These are phyloP conservation scores for Aspergillus olivimuriae DNA, from an alignment of 495 filamentous ascomycete species.

Conservation along the genomic window DNA sequence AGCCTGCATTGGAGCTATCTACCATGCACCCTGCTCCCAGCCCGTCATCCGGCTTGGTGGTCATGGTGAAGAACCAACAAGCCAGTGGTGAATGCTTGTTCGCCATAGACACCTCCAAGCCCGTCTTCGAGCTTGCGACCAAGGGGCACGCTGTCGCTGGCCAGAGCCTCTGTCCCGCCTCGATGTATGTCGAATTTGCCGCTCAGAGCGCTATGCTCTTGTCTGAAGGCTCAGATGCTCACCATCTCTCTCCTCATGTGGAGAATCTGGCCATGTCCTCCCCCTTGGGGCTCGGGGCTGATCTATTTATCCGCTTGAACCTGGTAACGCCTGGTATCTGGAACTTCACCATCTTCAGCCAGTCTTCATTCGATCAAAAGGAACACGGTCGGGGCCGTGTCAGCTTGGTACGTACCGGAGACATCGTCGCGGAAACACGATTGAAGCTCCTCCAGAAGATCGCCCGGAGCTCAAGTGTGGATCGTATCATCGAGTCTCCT, in stretches of 20 bases:
- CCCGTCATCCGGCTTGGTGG: not conserved
- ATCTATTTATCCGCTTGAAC: too few species aligned
- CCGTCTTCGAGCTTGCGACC: not conserved
- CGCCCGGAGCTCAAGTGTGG: not conserved
- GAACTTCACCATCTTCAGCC: too few species aligned
- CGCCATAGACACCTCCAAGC: not conserved
- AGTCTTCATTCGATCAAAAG: too few species aligned
- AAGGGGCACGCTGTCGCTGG: constrained; percentile 32
- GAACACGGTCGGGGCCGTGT: too few species aligned
- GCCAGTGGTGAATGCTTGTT: not conserved
- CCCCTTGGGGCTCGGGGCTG: too few species aligned
- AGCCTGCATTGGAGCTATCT: constrained; percentile 5
- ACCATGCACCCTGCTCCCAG: too few species aligned
- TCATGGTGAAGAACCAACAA: not conserved
- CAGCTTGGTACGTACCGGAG: too few species aligned
- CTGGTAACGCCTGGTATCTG: too few species aligned
- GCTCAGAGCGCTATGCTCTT: constrained; percentile 10
- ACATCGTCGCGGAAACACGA: too few species aligned
- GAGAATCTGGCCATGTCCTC: too few species aligned
- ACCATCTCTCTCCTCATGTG: not conserved
- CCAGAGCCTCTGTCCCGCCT: constrained; percentile 32
- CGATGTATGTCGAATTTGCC: constrained; percentile 38
- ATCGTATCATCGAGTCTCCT: not conserved
- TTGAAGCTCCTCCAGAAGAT: not conserved
- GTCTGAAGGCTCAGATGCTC: not conserved